Evolutionary conservation across 2,329 filamentous ascomycete genomes (phyloP).

Genomic region (Akanthomyces lecanii): DNA sequence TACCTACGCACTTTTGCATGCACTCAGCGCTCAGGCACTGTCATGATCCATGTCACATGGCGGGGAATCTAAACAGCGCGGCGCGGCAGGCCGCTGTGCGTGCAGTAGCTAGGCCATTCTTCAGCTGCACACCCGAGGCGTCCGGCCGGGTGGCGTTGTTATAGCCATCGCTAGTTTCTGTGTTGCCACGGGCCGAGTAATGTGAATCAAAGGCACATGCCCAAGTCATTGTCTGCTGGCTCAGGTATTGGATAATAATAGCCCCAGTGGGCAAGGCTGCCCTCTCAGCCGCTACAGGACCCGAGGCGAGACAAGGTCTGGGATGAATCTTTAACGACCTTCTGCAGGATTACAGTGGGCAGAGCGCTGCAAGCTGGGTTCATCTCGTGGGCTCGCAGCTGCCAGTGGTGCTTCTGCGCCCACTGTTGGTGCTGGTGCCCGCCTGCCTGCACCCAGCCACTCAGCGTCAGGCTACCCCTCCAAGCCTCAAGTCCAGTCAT

Average conservation of each 20-base stretch:
- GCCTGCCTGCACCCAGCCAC: not conserved
- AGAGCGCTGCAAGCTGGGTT: not conserved
- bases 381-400: too few species aligned
- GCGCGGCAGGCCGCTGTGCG: not conserved
- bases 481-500: not conserved
- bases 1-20: too few species aligned
- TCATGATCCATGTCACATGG: not conserved
- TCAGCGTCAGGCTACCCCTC: not conserved
- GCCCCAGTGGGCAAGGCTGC: not conserved
- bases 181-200: not conserved
- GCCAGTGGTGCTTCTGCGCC: too few species aligned
- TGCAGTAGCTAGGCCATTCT: not conserved
- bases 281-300: not conserved
- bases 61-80: not conserved
- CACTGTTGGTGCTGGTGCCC: too few species aligned
- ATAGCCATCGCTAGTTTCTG: not conserved
- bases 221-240: not conserved
- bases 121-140: not conserved
- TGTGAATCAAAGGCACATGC: conserved; percentile 1
- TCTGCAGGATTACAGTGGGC: not conserved
- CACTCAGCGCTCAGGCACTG: not conserved
- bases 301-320: not conserved
- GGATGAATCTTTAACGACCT: not conserved
- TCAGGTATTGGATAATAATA: not conserved
- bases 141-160: not conserved